These are phyloP conservation scores for Aspergillus japonicus DNA, from an alignment of 2,329 filamentous ascomycete species.

Conservation along the genomic window DNA sequence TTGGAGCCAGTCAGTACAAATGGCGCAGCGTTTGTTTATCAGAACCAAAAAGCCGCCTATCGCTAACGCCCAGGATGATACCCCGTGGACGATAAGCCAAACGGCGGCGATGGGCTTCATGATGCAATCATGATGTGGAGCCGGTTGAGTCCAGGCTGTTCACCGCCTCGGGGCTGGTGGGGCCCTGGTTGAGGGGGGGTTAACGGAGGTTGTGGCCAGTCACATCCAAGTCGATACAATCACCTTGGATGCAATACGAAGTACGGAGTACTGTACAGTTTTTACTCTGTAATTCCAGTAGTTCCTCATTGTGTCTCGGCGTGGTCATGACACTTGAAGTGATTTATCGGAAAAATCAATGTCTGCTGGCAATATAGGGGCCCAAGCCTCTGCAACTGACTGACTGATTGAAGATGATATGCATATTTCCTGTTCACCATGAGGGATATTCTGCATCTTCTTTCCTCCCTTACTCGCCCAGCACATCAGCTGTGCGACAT, in stretches of 20 bases:
- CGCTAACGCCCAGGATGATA: not conserved
- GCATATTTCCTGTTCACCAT: not conserved
- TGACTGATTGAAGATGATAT: not conserved
- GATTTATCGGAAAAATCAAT: no score
- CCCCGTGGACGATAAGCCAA: not conserved
- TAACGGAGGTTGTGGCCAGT: conserved; percentile 6
- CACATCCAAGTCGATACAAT: conserved; percentile 14
- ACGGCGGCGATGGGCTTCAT: not conserved
- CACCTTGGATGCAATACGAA: not conserved
- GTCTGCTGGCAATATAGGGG: not conserved
- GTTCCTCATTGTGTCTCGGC: not conserved
- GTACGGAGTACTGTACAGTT: not conserved
- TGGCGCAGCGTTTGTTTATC: not conserved
- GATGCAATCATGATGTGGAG: conserved; percentile 8
- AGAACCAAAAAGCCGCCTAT: not conserved
- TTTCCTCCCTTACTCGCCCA: not conserved
- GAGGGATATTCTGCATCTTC: not conserved
- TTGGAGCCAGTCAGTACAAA: no score
- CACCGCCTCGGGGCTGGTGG: conserved; percentile 11
- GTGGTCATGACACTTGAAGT: no score
- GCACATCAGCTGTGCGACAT: conserved; percentile 2
- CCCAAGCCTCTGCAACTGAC: not conserved
- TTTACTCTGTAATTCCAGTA: no score
- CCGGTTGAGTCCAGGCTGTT: conserved; percentile 2
- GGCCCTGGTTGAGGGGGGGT: not conserved